Percentiles rank a stretch among this genome's conserved stretches.
Conservation (phyloP, 371 early-diverging fungal species). For the Chytridium lagenaria region DNA sequence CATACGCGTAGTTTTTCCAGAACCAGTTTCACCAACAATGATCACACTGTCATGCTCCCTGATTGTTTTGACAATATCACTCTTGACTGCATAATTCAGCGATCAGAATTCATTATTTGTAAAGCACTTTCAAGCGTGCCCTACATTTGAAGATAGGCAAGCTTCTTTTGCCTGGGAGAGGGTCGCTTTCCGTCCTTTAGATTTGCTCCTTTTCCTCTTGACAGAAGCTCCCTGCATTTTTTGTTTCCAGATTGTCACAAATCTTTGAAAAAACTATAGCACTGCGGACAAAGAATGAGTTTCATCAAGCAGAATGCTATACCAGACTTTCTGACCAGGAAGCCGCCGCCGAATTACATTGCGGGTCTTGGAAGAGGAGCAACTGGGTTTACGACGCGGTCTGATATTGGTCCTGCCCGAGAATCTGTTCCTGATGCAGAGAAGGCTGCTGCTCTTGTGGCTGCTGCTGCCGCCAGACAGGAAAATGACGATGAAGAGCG, state of each 20-base stretch:
- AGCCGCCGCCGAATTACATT: constrained; percentile 80
- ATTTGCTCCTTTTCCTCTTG: background rate
- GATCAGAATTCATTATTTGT: background rate
- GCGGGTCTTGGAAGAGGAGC: constrained; percentile 97
- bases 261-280: background rate
- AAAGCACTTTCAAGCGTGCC: no score
- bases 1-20: constrained; percentile 54
- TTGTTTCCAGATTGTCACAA: no score
- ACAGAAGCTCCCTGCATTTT: background rate
- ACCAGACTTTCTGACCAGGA: constrained; percentile 53
- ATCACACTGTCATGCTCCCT: constrained; percentile 17
- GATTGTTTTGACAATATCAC: background rate
- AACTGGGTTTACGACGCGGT: constrained; percentile 96
- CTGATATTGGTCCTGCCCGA: constrained; percentile 96
- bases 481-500: constrained; percentile 72
- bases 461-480: constrained; percentile 25
- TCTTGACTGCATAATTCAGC: constrained; percentile 4
- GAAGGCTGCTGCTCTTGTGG: constrained; percentile 55
- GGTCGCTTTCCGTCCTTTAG: background rate
- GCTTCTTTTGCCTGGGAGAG: no score
- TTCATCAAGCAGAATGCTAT: constrained; percentile 8
- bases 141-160: constrained; percentile 1
- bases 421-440: constrained; percentile 89
- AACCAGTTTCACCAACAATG: constrained; percentile 56
- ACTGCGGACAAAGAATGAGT: background rate